Evolutionary conservation across 495 filamentous ascomycete genomes (phyloP).

Genomic region (Xanthoparmelia taractica): DNA sequence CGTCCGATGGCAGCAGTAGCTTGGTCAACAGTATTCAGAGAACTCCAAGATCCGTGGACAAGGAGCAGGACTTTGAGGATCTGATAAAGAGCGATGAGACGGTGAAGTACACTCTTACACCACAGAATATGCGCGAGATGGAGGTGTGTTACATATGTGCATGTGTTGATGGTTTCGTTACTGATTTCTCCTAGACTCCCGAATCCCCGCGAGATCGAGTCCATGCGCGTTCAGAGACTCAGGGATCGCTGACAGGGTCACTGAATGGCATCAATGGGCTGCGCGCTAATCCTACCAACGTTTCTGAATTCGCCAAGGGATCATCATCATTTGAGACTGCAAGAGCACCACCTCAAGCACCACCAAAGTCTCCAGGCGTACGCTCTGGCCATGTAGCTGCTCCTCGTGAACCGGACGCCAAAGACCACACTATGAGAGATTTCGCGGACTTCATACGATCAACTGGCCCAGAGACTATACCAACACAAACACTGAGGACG

Average conservation of each 20-base stretch:
- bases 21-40: conserved; percentile 28
- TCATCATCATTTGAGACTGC: conserved; percentile 11
- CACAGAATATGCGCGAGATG: conserved; percentile 78
- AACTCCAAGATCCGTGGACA: conserved; percentile 38
- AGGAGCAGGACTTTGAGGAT: conserved; percentile 64
- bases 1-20: conserved; percentile 41
- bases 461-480: conserved; percentile 56
- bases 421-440: conserved; percentile 57
- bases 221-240: conserved; percentile 31
- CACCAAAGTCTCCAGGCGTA: conserved; percentile 10
- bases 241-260: not conserved
- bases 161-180: not conserved
- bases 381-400: conserved; percentile 8
- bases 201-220: conserved; percentile 35
- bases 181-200: conserved; percentile 31
- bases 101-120: conserved; percentile 88
- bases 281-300: conserved; percentile 21
- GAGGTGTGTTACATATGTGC: conserved; percentile 49
- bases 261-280: conserved; percentile 27
- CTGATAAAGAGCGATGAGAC: conserved; percentile 86
- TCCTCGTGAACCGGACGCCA: conserved; percentile 16
- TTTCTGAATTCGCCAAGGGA: not conserved
- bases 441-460: conserved; percentile 82
- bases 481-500: conserved; percentile 14
- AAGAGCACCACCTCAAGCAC: conserved; percentile 1